Evolutionary conservation across 176 grass and related monocot species (phyloP), one percentile per base, ranked within the genome.

Genomic region (Avena insularis): DNA sequence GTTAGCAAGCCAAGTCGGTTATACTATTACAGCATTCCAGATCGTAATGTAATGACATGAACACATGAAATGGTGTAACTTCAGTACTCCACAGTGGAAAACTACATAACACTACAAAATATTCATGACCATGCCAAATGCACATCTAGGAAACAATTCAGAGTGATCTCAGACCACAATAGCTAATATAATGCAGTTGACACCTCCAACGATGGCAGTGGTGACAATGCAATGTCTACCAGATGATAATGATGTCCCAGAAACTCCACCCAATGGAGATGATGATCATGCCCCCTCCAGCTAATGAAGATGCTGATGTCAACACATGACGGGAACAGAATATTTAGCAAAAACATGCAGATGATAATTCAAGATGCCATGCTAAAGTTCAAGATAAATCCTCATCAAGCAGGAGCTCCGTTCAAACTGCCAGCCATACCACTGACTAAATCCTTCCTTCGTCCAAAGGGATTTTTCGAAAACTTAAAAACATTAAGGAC

Each of bases 391-490:
- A 87, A 91, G 86, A 94, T 91, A 94, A 82, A 73, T 90, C 83
- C 89, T 89, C 92, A 77, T 94, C 62, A 33, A 68, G 54, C 76
- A 65, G 90, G 81, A 78, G 89, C 31, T 81, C 91, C 92, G 79
- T 90, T 99, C 13, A 86, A 31, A 75, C 59, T 35, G n/a, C 77
- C 54, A 20, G 71, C 74, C 86, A 84, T 59, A 15, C 88, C 91
- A 80, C 85, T 83, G 13, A 64, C 64, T 68, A 72, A 86, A 82
- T 99, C 97, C 87, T 99, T 99, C 86, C 97, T 92, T 79, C 97
- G 91, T 35, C 97, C 97, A 92, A 89, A 97, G 77, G 94, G 94
- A 78, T 94, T 99, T 84, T 94, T 96, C 2, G 97, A 99, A 87
- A 94, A 99, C 21, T 96, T 87, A 68, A 21, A 80, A n/a, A 79